Conservation (phyloP, 2,329 filamentous ascomycete genomes). For the Microascus cirrosus region DNA sequence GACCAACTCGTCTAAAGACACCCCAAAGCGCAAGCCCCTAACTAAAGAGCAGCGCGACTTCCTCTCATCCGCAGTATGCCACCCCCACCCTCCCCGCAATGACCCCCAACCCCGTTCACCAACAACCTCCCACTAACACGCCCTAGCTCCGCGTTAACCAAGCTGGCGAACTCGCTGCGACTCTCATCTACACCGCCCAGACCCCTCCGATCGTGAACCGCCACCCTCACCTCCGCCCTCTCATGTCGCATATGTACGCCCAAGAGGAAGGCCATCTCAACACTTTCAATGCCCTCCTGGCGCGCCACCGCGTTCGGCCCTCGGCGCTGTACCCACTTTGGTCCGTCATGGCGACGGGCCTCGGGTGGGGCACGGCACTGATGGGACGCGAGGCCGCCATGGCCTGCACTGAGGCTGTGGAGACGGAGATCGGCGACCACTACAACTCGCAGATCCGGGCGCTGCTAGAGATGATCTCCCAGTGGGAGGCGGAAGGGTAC, state of each 20-base stretch:
- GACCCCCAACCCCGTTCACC: neutral
- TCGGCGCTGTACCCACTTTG: slow-evolving; percentile 89
- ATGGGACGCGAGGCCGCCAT: slow-evolving; percentile 91
- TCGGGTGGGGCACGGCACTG: slow-evolving; percentile 84
- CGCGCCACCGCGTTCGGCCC: slow-evolving; percentile 80
- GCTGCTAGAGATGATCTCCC: slow-evolving; percentile 68
- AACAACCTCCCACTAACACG: neutral
- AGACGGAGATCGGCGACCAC: slow-evolving; percentile 93
- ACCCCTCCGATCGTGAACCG: slow-evolving; percentile 67
- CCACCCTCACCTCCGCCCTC: slow-evolving; percentile 75
- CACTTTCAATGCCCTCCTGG: slow-evolving; percentile 75
- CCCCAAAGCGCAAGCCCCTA: slow-evolving; percentile 44
- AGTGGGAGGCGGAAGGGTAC: slow-evolving; percentile 68
- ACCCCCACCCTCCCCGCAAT: neutral
- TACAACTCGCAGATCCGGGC: slow-evolving; percentile 87
- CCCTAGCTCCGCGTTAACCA: slow-evolving; percentile 82
- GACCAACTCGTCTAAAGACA: slow-evolving; percentile 11
- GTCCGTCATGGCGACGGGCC: slow-evolving; percentile 64
- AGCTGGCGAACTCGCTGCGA: slow-evolving; percentile 92
- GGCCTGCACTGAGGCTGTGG: slow-evolving; percentile 96
- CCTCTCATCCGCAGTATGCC: slow-evolving; percentile 58
- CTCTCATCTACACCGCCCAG: slow-evolving; percentile 85
- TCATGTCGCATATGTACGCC: slow-evolving; percentile 98
- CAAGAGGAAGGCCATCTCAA: slow-evolving; percentile 82
- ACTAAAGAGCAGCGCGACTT: slow-evolving; percentile 62